Conservation (phyloP, 139 green algal genomes). For the Micractinium conductrix region DNA sequence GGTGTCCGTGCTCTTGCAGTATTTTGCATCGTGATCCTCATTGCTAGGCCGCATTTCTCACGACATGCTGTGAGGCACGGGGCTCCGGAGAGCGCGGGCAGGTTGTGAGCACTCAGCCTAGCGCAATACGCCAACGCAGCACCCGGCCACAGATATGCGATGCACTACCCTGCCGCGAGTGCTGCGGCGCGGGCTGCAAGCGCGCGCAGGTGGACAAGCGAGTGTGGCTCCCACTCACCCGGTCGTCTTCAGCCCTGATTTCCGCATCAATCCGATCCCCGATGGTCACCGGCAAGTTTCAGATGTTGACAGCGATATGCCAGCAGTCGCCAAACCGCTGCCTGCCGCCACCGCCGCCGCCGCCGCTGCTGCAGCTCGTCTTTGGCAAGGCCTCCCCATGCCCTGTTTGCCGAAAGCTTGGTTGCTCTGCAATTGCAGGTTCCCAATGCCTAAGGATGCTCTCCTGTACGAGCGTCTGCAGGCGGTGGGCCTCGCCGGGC, state of each 20-base stretch:
- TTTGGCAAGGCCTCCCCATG: neutral
- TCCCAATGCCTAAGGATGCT: slow-evolving; percentile 69
- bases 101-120: too few species aligned
- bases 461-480: slow-evolving; percentile 55
- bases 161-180: too few species aligned
- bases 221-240: slow-evolving; percentile 43
- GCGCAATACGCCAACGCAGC: too few species aligned
- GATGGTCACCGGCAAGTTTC: slow-evolving; percentile 33
- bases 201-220: neutral
- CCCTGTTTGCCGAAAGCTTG: neutral
- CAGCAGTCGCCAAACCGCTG: neutral
- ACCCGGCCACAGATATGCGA: too few species aligned
- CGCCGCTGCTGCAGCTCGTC: neutral
- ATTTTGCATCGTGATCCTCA: too few species aligned
- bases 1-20: too few species aligned
- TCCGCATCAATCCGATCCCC: slow-evolving; percentile 56
- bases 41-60: too few species aligned
- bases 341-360: neutral
- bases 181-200: neutral
- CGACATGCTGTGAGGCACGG: too few species aligned
- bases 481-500: slow-evolving; percentile 38
- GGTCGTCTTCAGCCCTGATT: slow-evolving; percentile 55
- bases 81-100: too few species aligned
- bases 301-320: neutral
- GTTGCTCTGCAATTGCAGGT: slow-evolving; percentile 14